Evolutionary conservation across 352 stramenopile species (phyloP).

Genomic region (Phytophthora quininea): DNA sequence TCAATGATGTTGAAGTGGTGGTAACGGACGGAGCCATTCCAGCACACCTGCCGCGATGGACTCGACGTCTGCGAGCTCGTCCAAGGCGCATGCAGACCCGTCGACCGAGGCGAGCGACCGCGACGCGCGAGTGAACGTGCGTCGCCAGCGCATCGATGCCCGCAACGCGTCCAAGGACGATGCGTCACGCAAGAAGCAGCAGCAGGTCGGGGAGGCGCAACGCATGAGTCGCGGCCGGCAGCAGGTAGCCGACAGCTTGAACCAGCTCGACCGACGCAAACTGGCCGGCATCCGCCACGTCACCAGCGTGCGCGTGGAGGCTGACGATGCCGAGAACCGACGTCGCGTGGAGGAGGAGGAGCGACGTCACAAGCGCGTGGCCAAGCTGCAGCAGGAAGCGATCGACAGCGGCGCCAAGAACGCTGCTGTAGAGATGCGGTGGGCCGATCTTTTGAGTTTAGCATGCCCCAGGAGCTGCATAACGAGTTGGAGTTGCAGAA

Average conservation of each 20-base stretch:
- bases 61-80: slow-evolving; percentile 15
- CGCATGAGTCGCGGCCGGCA: slow-evolving; percentile 75
- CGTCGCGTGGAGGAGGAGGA: slow-evolving; percentile 92
- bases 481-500: slow-evolving; percentile 91
- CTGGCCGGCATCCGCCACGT: slow-evolving; percentile 87
- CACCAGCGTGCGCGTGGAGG: slow-evolving; percentile 90
- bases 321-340: slow-evolving; percentile 90
- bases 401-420: slow-evolving; percentile 91
- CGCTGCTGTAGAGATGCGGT: slow-evolving; percentile 93
- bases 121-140: slow-evolving; percentile 65
- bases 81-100: slow-evolving; percentile 44
- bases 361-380: slow-evolving; percentile 81
- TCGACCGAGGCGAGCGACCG: slow-evolving; percentile 48
- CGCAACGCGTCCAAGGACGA: slow-evolving; percentile 84
- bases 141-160: slow-evolving; percentile 74
- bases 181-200: slow-evolving; percentile 76
- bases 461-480: slow-evolving; percentile 93
- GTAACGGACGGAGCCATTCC: background rate
- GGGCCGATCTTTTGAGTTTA: slow-evolving; percentile 92
- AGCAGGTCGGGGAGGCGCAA: slow-evolving; percentile 64
- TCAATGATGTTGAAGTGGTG: background rate
- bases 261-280: slow-evolving; percentile 79
- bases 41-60: slow-evolving; percentile 8
- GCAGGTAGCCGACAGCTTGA: slow-evolving; percentile 79
- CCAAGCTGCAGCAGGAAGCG: slow-evolving; percentile 91